phyloP scores from a whole-genome alignment of 495 filamentous ascomycete genomes.

The Parachaetomium inaequale region DNA sequence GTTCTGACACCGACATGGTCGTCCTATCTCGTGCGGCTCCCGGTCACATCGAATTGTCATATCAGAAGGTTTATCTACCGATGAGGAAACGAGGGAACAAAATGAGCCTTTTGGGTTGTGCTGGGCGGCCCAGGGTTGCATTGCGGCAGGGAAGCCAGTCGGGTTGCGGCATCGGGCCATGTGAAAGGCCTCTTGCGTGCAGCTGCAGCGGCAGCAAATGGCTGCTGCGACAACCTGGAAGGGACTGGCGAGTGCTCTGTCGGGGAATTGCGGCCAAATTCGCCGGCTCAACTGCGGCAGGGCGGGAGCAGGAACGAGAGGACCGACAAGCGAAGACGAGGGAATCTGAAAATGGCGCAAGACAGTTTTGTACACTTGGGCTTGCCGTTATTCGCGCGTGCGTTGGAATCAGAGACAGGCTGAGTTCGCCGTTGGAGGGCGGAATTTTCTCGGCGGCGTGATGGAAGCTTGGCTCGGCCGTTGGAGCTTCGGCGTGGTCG shows the following conservation, averaged over 20 bases:
- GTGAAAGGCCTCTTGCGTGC: constrained; percentile 21
- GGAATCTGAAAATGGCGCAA: constrained; percentile 20
- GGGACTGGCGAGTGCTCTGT: background rate
- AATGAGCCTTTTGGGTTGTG: background rate
- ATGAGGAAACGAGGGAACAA: background rate
- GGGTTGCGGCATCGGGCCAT: constrained; percentile 27
- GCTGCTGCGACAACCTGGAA: too few species aligned
- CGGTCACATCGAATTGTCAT: background rate
- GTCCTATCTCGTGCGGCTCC: background rate
- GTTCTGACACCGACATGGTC: background rate
- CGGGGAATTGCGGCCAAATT: constrained; percentile 34
- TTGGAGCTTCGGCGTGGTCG: background rate
- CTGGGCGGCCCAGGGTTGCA: constrained; percentile 5
- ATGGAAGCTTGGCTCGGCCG: background rate
- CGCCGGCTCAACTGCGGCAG: constrained; percentile 25
- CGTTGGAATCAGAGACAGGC: too few species aligned
- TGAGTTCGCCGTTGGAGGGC: too few species aligned
- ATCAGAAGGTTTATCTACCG: background rate
- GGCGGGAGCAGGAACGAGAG: constrained; percentile 8
- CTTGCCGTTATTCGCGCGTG: too few species aligned
- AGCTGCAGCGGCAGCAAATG: constrained; percentile 16
- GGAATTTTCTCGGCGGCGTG: too few species aligned
- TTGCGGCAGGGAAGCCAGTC: constrained; percentile 21
- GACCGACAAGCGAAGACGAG: constrained; percentile 5
- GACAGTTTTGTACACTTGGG: background rate